A percentile compares a stretch with the other conserved stretches of the same genome.
Evolutionary conservation across 2,329 filamentous ascomycete species (phyloP).

Genomic region (Sclerotinia nivalis): DNA sequence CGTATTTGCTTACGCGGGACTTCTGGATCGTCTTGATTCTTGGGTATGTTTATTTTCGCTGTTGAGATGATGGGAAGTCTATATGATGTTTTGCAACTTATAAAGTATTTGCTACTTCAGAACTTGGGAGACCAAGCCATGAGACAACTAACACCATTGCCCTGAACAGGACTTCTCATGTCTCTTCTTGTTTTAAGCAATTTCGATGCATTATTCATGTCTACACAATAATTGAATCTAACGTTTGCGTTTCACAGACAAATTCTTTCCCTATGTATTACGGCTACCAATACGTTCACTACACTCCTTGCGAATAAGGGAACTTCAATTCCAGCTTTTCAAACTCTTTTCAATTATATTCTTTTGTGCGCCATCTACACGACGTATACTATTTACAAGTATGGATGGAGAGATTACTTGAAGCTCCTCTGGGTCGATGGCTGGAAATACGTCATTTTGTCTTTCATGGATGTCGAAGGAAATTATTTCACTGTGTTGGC

Average conservation of each 20-base stretch:
- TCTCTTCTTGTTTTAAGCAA: slow-evolving; percentile 21
- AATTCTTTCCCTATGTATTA: slow-evolving; percentile 85
- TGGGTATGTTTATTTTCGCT: slow-evolving; percentile 52
- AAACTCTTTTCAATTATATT: slow-evolving; percentile 93
- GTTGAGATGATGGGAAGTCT: slow-evolving; percentile 13
- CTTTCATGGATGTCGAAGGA: slow-evolving; percentile 91
- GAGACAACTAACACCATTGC: slow-evolving; percentile 95
- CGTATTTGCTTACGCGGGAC: slow-evolving; percentile 79
- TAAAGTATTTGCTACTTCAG: slow-evolving; percentile 99
- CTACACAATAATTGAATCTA: background rate
- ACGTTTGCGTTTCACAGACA: slow-evolving; percentile 51
- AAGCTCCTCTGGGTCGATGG: slow-evolving; percentile 67
- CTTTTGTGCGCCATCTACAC: slow-evolving; percentile 82
- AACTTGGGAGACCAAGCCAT: slow-evolving; percentile 80
- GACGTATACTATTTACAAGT: slow-evolving; percentile 72
- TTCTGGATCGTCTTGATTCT: slow-evolving; percentile 84
- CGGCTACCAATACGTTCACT: slow-evolving; percentile 87
- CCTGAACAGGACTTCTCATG: slow-evolving; percentile 60
- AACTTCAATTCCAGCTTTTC: slow-evolving; percentile 89
- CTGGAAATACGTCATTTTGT: slow-evolving; percentile 92
- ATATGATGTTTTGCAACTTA: slow-evolving; percentile 85
- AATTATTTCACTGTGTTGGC: slow-evolving; percentile 98
- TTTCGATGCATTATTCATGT: slow-evolving; percentile 21
- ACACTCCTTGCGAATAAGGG: slow-evolving; percentile 66
- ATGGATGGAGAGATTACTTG: slow-evolving; percentile 72